Evolutionary conservation across 192 early-diverging fungal species (phyloP).

Genomic region (Oehlia diaphana): DNA sequence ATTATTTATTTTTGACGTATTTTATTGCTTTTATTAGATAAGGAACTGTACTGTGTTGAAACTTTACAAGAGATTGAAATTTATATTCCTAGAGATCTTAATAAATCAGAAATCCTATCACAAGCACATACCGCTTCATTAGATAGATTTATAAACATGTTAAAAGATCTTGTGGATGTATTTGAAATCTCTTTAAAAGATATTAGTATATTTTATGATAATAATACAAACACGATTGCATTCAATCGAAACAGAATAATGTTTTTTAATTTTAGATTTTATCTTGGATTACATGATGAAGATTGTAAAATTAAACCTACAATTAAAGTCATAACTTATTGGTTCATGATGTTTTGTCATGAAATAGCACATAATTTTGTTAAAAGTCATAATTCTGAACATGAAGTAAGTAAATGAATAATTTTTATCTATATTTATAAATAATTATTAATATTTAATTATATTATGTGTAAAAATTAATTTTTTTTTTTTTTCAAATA

Average conservation of each 20-base stretch:
- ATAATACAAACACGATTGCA: slow-evolving; percentile 66
- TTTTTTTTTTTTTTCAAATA: neutral
- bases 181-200: slow-evolving; percentile 56
- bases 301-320: slow-evolving; percentile 15
- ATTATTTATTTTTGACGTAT: too few species aligned
- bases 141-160: slow-evolving; percentile 41
- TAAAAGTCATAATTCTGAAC: slow-evolving; percentile 62
- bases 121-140: slow-evolving; percentile 15
- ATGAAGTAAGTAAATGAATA: slow-evolving; percentile 51
- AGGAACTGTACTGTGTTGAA: too few species aligned
- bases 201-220: slow-evolving; percentile 80
- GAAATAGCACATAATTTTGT: slow-evolving; percentile 82
- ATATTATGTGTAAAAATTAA: too few species aligned
- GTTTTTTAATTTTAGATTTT: slow-evolving; percentile 86
- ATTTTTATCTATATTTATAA: neutral
- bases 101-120: slow-evolving; percentile 34
- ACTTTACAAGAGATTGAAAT: slow-evolving; percentile 37
- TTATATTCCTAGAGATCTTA: slow-evolving; percentile 35
- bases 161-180: slow-evolving; percentile 52
- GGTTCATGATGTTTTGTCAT: slow-evolving; percentile 84
- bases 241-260: slow-evolving; percentile 75
- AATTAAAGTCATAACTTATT: slow-evolving; percentile 60
- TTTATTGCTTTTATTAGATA: too few species aligned
- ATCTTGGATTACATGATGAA: slow-evolving; percentile 64
- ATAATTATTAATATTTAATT: neutral